These are phyloP conservation scores for Monosporozyma unispora DNA, from an alignment of 805 yeast genomes.

Conservation along the genomic window DNA sequence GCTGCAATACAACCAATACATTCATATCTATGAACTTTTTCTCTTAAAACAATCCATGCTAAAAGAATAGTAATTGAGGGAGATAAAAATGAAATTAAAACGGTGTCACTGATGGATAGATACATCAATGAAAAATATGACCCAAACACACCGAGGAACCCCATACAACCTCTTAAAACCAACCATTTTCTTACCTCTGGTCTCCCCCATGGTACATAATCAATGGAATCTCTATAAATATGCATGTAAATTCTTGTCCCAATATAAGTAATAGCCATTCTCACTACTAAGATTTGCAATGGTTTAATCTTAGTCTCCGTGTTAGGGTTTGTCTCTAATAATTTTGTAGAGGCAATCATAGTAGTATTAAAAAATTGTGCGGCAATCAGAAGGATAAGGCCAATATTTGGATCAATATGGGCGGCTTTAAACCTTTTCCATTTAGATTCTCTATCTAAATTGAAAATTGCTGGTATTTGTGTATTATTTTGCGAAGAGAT, in stretches of 20 bases:
- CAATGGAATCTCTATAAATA: constrained; percentile 35
- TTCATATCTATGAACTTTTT: constrained; percentile 57
- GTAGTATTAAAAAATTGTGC: constrained; percentile 69
- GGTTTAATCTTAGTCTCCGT: constrained; percentile 56
- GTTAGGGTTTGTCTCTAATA: constrained; percentile 48
- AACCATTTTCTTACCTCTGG: constrained; percentile 44
- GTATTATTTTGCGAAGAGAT: background rate
- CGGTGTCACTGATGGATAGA: constrained; percentile 70
- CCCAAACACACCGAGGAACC: constrained; percentile 75
- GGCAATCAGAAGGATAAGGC: constrained; percentile 46
- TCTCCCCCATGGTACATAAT: constrained; percentile 66
- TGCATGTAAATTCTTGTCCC: constrained; percentile 52
- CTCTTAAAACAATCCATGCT: constrained; percentile 61
- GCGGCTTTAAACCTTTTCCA: constrained; percentile 8
- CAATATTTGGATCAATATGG: constrained; percentile 35
- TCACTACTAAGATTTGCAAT: constrained; percentile 61
- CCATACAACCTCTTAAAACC: constrained; percentile 56
- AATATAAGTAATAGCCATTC: constrained; percentile 65
- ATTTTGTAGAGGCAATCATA: constrained; percentile 68
- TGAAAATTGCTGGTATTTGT: background rate
- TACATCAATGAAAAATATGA: constrained; percentile 67
- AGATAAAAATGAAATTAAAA: constrained; percentile 65
- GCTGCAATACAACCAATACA: constrained; percentile 62
- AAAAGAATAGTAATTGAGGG: constrained; percentile 71
- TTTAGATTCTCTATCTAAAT: constrained; percentile 1